Evolutionary conservation across 164 flowering plant species (phyloP).

Genomic region (Houttuynia cordata): DNA sequence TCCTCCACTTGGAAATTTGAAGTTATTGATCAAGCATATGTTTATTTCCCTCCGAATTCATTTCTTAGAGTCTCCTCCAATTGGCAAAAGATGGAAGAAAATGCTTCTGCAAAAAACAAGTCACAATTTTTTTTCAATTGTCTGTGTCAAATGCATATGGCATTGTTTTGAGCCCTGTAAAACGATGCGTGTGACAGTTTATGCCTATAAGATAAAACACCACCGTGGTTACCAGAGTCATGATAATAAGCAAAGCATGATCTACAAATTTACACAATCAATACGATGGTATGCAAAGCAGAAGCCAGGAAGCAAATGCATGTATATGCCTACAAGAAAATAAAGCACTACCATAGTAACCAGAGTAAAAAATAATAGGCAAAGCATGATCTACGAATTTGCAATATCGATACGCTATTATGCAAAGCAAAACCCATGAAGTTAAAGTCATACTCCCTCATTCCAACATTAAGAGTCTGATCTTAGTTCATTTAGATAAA

Average conservation of each 20-base stretch:
- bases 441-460: neutral
- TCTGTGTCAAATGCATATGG: too few species aligned
- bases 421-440: neutral
- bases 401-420: neutral
- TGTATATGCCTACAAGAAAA: too few species aligned
- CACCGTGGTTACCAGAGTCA: neutral
- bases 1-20: too few species aligned
- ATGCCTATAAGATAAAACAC: neutral
- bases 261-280: too few species aligned
- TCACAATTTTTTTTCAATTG: neutral
- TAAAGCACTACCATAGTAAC: too few species aligned
- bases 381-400: neutral
- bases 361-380: neutral
- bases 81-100: conserved; percentile 26
- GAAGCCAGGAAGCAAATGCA: too few species aligned
- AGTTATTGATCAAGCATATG: too few species aligned
- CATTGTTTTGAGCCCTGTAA: too few species aligned
- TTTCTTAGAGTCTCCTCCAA: conserved; percentile 37
- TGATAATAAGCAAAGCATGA: too few species aligned
- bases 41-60: conserved; percentile 26
- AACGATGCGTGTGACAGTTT: neutral
- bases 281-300: too few species aligned
- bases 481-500: too few species aligned
- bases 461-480: too few species aligned
- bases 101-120: conserved; percentile 31